Percentiles rank a stretch among this genome's conserved stretches.
Conservation (phyloP, 768 basidiomycete species). For the Tephrocybe sp. region DNA sequence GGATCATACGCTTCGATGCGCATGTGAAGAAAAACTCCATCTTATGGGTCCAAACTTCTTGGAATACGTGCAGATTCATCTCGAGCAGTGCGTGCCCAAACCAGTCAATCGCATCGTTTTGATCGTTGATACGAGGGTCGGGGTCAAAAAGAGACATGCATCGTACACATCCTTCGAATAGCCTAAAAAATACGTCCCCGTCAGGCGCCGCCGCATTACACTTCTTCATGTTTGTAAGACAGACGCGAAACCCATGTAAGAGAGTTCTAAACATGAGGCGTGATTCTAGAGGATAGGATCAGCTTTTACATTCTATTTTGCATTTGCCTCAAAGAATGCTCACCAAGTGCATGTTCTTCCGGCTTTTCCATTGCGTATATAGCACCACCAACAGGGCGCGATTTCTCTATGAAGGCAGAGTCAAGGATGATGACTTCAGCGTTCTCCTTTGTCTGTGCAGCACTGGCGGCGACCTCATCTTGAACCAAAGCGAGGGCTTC, state of each 20-base stretch:
- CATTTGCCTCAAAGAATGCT: conserved; percentile 23
- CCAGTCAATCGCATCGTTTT: conserved; percentile 81
- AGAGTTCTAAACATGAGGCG: conserved; percentile 85
- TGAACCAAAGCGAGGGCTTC: conserved; percentile 73
- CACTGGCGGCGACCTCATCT: conserved; percentile 46
- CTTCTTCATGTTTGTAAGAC: conserved; percentile 73
- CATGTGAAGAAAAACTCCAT: conserved; percentile 88
- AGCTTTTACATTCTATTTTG: conserved; percentile 3
- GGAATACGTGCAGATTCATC: conserved; percentile 88
- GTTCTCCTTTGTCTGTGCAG: conserved; percentile 49
- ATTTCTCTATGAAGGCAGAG: conserved; percentile 74
- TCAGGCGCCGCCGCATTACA: conserved; percentile 78
- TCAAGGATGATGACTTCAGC: conserved; percentile 44
- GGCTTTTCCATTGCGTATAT: conserved; percentile 78
- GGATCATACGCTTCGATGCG: conserved; percentile 68
- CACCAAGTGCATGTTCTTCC: conserved; percentile 80
- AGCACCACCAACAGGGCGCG: conserved; percentile 77
- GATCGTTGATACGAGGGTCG: conserved; percentile 57
- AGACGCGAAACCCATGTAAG: conserved; percentile 82
- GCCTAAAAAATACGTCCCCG: conserved; percentile 79
- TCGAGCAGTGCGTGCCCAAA: conserved; percentile 75
- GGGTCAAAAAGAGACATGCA: conserved; percentile 84
- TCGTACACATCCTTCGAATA: conserved; percentile 82
- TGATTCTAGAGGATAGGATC: conserved; percentile 55
- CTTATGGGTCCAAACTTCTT: conserved; percentile 93